Evolutionary conservation across 441 rosid genomes (phyloP), one percentile per base, ranked within the genome.

Genomic region (Populus hybrid): DNA sequence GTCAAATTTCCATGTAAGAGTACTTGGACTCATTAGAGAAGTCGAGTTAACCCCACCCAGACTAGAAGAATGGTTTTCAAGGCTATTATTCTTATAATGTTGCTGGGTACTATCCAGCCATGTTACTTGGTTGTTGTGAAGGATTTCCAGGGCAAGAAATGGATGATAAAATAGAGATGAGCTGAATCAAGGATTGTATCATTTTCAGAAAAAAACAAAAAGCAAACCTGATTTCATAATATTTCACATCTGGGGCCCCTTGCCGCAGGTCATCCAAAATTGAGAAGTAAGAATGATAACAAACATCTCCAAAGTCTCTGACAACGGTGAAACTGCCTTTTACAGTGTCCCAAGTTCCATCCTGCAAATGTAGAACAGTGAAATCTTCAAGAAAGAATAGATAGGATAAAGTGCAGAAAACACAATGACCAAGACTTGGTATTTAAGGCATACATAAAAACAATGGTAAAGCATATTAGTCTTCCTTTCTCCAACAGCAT

Each of bases 401-500:
- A 64, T 38, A 72, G 71, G n/a, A 24, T 9, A 77, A 66, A 45
- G 7, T 1, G 66, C 24, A 31, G 45, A 24, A 35, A 38, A 77
- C 7, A 66, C 69, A 28, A 38, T 33, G 26, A 81, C n/a, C 20
- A 66, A 59, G 56, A 31, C 21, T 23, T 29, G 64, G 77, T 21
- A 38, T 9, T 28, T 65, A 61, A 73, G 36, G 80, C 94, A 76
- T 91, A 94, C 99, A 75, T 85, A 90, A 76, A 94, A 93, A 84
- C 97, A 94, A 84, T 89, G 97, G 78, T 80, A 81, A 73, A 94
- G 68, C 64, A 82, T 77, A 42, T 89, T 75, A 66, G 87, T 80
- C 81, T 95, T 95, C 85, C 95, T 98, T 80, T 87, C 92, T 53
- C 98, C 98, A 77, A 95, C 92, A 64, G 97, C 98, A 84, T 88